Conservation (phyloP, 2,329 filamentous ascomycete genomes). For the Setomelanomma holmii region DNA sequence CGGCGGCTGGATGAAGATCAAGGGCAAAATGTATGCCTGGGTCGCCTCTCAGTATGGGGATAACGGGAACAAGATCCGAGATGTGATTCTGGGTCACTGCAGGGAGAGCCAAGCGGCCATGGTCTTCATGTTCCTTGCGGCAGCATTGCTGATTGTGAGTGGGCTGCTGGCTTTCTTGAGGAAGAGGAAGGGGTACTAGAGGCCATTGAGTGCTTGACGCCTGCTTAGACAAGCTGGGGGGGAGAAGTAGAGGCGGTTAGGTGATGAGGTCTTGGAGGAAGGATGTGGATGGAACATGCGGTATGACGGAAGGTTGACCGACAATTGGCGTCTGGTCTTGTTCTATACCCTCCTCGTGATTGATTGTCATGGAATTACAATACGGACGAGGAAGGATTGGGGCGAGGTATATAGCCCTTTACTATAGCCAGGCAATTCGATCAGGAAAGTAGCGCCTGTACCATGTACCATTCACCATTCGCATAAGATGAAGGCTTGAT, state of each 20-base stretch:
- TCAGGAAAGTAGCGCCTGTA: not conserved
- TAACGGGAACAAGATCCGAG: not conserved
- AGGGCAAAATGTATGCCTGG: not conserved
- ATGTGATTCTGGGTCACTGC: slow-evolving; percentile 20
- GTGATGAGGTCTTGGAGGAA: not conserved
- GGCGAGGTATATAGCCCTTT: not conserved
- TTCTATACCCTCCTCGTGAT: not conserved
- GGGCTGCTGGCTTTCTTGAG: slow-evolving; percentile 15
- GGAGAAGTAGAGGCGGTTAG: too few relatives aligned
- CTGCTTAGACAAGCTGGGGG: too few relatives aligned
- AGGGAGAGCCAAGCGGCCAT: slow-evolving; percentile 28
- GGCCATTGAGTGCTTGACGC: not conserved
- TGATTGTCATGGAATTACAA: too few relatives aligned
- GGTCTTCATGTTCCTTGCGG: slow-evolving; percentile 36
- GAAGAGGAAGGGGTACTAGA: slow-evolving; percentile 18
- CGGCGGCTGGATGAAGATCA: slow-evolving; percentile 14
- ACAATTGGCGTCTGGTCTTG: not conserved
- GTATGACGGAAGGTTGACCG: not conserved
- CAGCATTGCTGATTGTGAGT: slow-evolving; percentile 18
- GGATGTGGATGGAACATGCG: not conserved
- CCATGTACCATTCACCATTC: too few relatives aligned
- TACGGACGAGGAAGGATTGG: too few relatives aligned
- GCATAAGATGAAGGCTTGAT: not conserved
- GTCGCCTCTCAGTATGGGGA: not conserved
- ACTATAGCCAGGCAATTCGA: not conserved